Evolutionary conservation across 2,329 filamentous ascomycete species (phyloP), one percentile per base, ranked within the genome.

Genomic region (Macrophomina phaseolina): DNA sequence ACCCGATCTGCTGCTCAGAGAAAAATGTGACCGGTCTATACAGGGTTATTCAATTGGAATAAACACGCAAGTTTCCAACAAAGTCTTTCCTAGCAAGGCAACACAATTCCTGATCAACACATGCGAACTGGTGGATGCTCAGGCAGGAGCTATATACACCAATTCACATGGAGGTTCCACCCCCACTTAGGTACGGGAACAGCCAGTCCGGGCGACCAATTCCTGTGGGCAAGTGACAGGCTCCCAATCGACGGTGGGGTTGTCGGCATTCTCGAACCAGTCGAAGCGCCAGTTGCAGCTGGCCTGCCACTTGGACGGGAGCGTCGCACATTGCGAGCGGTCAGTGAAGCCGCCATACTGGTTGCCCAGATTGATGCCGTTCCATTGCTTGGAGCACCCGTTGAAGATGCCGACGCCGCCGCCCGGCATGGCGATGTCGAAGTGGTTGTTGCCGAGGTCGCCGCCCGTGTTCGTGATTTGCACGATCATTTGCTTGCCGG

Each of bases 211-310:
- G 28, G 76, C 79, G 1, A 80, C 83, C 66, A 88, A 71, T 51
- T 77, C 82, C 42, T 80, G 75, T 14, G 85, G 86, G 75, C 86
- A 88, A 68, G 82, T 79, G 12, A 89, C 86, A 75, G 85, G 81
- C 75, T 81, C 78, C 76, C 86, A 89, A 64, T 76, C 79, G 64
- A 89, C 83, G 34, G 71, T 72, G 6, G 86, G 86, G 77, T 88
- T 89, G 73, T 88, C 84, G 58, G 86, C 82, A 68, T 83, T 83
- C 69, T 80, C 72, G 77, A 89, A 88, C 86, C 86, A 89, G 79
- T 89, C 85, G 73, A 89, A 90, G 68, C 87, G 85, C 85, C 87
- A 90, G 74, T 84, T 79, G 78, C 87, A 89, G 8, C 87, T 87
- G 9, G 77, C 79, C 79, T 86, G 84, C 62, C 89, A 80, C 45